Conservation (phyloP, 352 stramenopile species). For the Phytophthora macrochlamydospora region DNA sequence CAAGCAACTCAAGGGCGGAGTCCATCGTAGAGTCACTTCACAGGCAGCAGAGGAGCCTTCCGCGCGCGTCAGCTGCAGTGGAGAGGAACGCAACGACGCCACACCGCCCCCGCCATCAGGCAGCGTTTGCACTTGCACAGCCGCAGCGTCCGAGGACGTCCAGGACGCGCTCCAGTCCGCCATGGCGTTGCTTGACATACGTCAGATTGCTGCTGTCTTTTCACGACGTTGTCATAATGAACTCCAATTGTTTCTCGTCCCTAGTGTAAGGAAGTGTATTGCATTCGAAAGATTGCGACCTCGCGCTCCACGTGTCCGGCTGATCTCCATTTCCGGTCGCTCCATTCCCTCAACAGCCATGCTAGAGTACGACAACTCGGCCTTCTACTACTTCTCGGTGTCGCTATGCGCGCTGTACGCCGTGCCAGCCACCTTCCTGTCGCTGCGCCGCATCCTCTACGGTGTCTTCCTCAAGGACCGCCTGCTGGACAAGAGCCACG, state of each 20-base stretch:
- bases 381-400: conserved; percentile 99
- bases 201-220: no score
- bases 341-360: conserved; percentile 43
- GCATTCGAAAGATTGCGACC: not conserved
- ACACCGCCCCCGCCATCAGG: conserved; percentile 5
- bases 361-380: conserved; percentile 99
- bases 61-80: conserved; percentile 27
- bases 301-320: conserved; percentile 27
- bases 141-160: not conserved
- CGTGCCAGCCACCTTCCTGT: conserved; percentile 94
- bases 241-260: no score
- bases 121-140: conserved; percentile 5
- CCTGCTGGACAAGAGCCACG: conserved; percentile 82
- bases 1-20: conserved; percentile 40
- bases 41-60: conserved; percentile 28
- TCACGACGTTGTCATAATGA: no score
- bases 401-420: conserved; percentile 97
- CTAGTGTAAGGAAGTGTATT: no score
- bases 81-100: conserved; percentile 18
- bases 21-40: conserved; percentile 53
- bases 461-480: conserved; percentile 90
- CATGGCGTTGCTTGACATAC: no score
- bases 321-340: not conserved
- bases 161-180: conserved; percentile 9
- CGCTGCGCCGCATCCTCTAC: conserved; percentile 84